phyloP scores from a whole-genome alignment of 352 stramenopile genomes.

The Phytophthora syringae region DNA sequence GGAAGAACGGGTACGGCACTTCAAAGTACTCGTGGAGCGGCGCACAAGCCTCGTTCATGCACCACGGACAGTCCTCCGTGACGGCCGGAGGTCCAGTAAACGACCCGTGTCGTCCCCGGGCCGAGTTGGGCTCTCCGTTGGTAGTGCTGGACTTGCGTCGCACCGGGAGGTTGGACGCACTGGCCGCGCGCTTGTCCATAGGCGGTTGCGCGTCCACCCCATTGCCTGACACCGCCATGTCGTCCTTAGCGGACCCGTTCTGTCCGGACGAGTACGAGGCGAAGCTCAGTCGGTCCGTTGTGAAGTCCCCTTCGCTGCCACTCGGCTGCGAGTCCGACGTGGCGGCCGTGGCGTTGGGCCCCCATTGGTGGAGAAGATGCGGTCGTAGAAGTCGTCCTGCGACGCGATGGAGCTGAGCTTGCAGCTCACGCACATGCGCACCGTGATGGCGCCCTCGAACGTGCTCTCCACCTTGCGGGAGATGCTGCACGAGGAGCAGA shows the following conservation, averaged over 20 bases:
- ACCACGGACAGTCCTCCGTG: constrained; percentile 57
- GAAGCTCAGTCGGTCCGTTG: constrained; percentile 53
- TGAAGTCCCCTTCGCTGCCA: constrained; percentile 44
- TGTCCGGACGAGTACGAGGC: constrained; percentile 48
- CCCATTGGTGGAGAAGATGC: constrained; percentile 69
- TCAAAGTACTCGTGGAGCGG: constrained; percentile 72
- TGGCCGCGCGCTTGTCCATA: constrained; percentile 47
- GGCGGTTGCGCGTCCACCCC: constrained; percentile 19
- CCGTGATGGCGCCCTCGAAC: constrained; percentile 59
- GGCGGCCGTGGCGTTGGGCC: constrained; percentile 15
- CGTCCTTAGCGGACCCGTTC: constrained; percentile 36
- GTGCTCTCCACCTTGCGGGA: constrained; percentile 68
- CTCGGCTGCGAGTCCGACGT: constrained; percentile 34
- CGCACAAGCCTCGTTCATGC: constrained; percentile 73
- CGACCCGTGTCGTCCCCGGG: constrained; percentile 27
- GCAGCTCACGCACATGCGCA: constrained; percentile 84
- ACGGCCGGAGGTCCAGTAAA: constrained; percentile 16
- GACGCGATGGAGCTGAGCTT: constrained; percentile 75
- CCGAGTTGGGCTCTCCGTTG: constrained; percentile 30
- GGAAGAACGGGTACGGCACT: constrained; percentile 73
- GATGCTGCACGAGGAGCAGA: constrained; percentile 84
- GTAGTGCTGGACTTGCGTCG: constrained; percentile 70
- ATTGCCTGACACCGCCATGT: constrained; percentile 2
- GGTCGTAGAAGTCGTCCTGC: constrained; percentile 84
- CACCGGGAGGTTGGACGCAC: constrained; percentile 39